These are phyloP conservation scores for Podaxis carcinomalis DNA, from an alignment of 768 basidiomycete species.

Conservation along the genomic window DNA sequence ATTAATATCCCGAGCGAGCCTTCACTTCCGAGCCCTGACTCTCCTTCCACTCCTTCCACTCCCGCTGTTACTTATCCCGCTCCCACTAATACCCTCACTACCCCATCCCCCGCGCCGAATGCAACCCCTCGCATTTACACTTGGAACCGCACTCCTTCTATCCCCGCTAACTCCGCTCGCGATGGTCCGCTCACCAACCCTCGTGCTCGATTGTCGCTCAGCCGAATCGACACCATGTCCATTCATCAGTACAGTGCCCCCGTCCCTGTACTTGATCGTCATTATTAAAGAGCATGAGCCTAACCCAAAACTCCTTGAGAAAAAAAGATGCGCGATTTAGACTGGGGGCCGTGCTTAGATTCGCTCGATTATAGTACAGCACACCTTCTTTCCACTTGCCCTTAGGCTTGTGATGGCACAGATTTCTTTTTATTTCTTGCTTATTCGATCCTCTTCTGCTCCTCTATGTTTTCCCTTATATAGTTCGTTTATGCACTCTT, in stretches of 20 bases:
- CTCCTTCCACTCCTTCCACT: conserved; percentile 23
- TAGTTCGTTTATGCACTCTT: conserved; percentile 7
- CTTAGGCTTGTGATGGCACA: conserved; percentile 4
- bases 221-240: conserved; percentile 38
- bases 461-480: background rate
- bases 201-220: conserved; percentile 52
- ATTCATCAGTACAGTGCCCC: conserved; percentile 20
- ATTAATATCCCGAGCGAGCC: conserved; percentile 30
- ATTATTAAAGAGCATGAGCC: conserved; percentile 13
- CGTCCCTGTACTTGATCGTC: conserved; percentile 34
- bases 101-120: conserved; percentile 53
- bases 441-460: conserved; percentile 6
- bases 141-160: conserved; percentile 36
- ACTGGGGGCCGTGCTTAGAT: background rate
- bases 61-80: conserved; percentile 20
- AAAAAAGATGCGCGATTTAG: conserved; percentile 2
- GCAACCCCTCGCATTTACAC: conserved; percentile 55
- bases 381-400: background rate
- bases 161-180: conserved; percentile 30
- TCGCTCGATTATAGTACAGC: background rate
- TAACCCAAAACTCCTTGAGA: background rate
- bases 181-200: conserved; percentile 55
- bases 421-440: background rate
- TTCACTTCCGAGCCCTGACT: conserved; percentile 23
- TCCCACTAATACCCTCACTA: conserved; percentile 23